Conservation (phyloP, 345 rosid genomes). For the Hypericum androsaemum region DNA sequence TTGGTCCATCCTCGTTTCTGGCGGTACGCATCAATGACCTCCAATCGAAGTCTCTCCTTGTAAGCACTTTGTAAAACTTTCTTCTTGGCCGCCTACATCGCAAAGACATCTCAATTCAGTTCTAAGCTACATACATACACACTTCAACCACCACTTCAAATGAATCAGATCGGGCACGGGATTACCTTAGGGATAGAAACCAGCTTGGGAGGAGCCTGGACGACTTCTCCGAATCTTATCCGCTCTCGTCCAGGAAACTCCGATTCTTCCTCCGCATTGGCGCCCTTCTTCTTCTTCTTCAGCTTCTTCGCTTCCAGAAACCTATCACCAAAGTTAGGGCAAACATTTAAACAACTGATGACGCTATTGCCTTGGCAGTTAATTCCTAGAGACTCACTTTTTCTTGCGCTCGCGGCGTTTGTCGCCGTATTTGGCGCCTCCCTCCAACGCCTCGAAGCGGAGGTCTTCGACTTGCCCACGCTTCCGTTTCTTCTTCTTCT, state of each 20-base stretch:
- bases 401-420: constrained; percentile 62
- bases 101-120: background rate
- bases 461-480: constrained; percentile 55
- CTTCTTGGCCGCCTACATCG: constrained; percentile 28
- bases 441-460: constrained; percentile 40
- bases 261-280: constrained; percentile 25
- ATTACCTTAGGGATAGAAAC: constrained; percentile 51
- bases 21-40: constrained; percentile 73
- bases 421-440: constrained; percentile 26
- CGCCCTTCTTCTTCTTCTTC: constrained; percentile 46
- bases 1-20: constrained; percentile 58
- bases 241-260: constrained; percentile 64
- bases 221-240: constrained; percentile 77
- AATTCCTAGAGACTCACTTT: constrained; percentile 23
- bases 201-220: constrained; percentile 76
- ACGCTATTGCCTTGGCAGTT: background rate
- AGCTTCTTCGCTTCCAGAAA: constrained; percentile 64
- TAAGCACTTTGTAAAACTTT: constrained; percentile 45
- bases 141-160: background rate
- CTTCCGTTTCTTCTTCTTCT: constrained; percentile 62
- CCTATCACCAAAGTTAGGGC: constrained; percentile 20
- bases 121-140: background rate
- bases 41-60: constrained; percentile 58
- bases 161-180: background rate
- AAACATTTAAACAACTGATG: background rate